phyloP scores from a whole-genome alignment of 257 asterid genomes.

The Nemophila menziesii region DNA sequence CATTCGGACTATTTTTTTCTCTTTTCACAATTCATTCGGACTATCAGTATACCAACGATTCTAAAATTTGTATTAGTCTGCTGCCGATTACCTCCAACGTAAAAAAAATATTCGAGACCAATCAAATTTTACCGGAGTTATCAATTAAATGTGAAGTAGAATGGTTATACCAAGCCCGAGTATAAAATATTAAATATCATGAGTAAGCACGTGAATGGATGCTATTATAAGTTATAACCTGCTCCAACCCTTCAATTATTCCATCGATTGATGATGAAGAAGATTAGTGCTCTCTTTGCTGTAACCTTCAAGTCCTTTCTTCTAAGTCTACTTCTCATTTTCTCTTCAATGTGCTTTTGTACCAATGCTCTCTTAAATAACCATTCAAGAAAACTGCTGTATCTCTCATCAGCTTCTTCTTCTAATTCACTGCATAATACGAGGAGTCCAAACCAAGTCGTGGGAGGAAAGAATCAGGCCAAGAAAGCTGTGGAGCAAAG shows the following conservation, averaged over 20 bases:
- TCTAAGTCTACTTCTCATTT: slow-evolving; percentile 8
- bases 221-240: neutral
- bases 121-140: no score
- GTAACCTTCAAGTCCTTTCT: no score
- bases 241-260: slow-evolving; percentile 5
- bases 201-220: slow-evolving; percentile 13
- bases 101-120: no score
- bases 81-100: no score
- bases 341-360: slow-evolving; percentile 12
- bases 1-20: no score
- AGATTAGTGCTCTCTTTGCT: slow-evolving; percentile 15
- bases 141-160: no score
- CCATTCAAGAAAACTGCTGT: slow-evolving; percentile 14
- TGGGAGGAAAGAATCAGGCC: slow-evolving; percentile 15
- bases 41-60: no score
- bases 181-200: neutral
- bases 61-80: no score
- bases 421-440: slow-evolving; percentile 7
- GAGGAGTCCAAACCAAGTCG: neutral
- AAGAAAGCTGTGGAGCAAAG: slow-evolving; percentile 33
- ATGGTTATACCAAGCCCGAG: neutral
- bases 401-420: slow-evolving; percentile 3
- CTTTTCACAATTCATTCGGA: no score
- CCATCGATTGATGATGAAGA: slow-evolving; percentile 3
- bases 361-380: neutral